Evolutionary conservation across 352 stramenopile species (phyloP).

Genomic region (Globisporangium iwayamae): DNA sequence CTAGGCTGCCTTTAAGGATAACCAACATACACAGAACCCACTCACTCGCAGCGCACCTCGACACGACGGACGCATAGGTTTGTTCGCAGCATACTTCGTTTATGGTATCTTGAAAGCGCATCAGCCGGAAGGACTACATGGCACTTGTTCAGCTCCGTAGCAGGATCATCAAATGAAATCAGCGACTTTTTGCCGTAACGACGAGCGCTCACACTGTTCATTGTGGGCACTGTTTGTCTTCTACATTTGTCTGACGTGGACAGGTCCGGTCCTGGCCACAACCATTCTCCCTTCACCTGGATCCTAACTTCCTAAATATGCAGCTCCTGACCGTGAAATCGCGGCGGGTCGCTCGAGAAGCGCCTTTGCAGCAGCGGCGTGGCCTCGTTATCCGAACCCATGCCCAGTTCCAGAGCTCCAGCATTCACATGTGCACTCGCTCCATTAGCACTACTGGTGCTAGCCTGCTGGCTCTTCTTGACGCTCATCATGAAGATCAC

Average conservation of each 20-base stretch:
- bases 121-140: no score
- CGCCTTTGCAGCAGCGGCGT: conserved; percentile 47
- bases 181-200: no score
- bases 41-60: no score
- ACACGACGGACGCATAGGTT: no score
- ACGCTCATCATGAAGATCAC: conserved; percentile 84
- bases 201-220: not conserved
- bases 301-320: conserved; percentile 34
- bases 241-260: not conserved
- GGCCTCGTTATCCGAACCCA: conserved; percentile 26
- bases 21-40: no score
- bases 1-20: no score
- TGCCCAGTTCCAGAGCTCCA: conserved; percentile 5
- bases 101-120: no score
- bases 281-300: not conserved
- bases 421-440: not conserved
- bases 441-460: conserved; percentile 12
- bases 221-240: not conserved
- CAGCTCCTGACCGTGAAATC: conserved; percentile 54
- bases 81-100: no score
- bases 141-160: no score
- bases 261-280: not conserved
- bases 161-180: no score
- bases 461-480: conserved; percentile 26
- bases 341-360: conserved; percentile 40